phyloP scores from a whole-genome alignment of 2,329 filamentous ascomycete species.

The Curvularia spicifera region DNA sequence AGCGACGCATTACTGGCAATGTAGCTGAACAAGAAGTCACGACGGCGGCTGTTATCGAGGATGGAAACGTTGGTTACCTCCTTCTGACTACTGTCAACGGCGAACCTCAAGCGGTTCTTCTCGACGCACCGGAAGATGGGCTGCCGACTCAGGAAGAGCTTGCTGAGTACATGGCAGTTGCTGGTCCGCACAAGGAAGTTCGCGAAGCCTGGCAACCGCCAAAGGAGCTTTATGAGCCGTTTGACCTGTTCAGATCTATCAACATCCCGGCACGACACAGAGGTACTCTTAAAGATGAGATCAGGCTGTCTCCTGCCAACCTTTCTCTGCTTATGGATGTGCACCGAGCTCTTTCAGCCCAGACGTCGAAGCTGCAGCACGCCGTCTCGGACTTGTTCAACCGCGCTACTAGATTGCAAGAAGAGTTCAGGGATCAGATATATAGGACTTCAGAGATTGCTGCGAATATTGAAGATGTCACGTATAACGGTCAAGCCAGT shows the following conservation, averaged over 20 bases:
- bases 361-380: constrained; percentile 71
- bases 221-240: constrained; percentile 64
- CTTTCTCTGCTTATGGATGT: constrained; percentile 74
- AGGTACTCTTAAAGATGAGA: constrained; percentile 68
- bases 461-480: constrained; percentile 69
- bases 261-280: constrained; percentile 67
- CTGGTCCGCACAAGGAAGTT: constrained; percentile 54
- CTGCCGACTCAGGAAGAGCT: constrained; percentile 38
- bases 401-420: constrained; percentile 70
- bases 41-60: constrained; percentile 60
- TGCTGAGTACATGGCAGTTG: constrained; percentile 30
- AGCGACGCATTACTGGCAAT: constrained; percentile 33
- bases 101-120: constrained; percentile 58
- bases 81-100: constrained; percentile 58
- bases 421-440: constrained; percentile 72
- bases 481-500: constrained; percentile 59
- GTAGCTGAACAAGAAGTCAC: constrained; percentile 48
- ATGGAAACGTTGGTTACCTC: constrained; percentile 64
- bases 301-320: constrained; percentile 73
- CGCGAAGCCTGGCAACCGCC: constrained; percentile 71
- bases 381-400: constrained; percentile 77
- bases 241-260: constrained; percentile 63
- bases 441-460: constrained; percentile 69
- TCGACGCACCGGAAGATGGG: constrained; percentile 56
- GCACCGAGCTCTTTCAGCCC: constrained; percentile 72